Conservation (phyloP, 208 protist species). For the Leishmania tarentolae region DNA sequence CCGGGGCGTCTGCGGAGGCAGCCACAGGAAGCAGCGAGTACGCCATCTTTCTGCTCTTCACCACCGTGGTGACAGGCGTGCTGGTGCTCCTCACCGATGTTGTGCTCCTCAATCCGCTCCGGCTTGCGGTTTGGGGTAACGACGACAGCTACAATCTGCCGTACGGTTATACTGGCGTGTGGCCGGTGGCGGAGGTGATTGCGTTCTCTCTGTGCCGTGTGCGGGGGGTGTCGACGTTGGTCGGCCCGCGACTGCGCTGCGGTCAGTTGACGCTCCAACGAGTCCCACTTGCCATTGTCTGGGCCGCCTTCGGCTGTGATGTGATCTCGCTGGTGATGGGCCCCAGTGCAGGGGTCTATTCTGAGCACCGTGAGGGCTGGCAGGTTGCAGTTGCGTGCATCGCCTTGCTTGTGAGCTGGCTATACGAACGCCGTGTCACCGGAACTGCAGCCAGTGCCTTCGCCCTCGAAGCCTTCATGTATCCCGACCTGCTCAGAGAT, state of each 20-base stretch:
- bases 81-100: slow-evolving; percentile 30
- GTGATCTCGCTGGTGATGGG: background rate
- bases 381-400: slow-evolving; percentile 9
- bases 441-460: slow-evolving; percentile 11
- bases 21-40: slow-evolving; percentile 28
- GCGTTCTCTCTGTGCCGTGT: slow-evolving; percentile 27
- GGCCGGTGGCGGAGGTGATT: slow-evolving; percentile 38
- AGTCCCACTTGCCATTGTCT: slow-evolving; percentile 18
- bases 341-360: background rate
- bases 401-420: slow-evolving; percentile 29
- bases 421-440: slow-evolving; percentile 25
- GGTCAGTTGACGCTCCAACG: slow-evolving; percentile 22
- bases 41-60: slow-evolving; percentile 28
- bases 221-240: slow-evolving; percentile 5
- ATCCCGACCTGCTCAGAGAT: slow-evolving; percentile 16
- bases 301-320: slow-evolving; percentile 4
- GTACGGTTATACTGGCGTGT: slow-evolving; percentile 40
- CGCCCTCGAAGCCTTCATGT: slow-evolving; percentile 33
- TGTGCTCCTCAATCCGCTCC: background rate
- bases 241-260: background rate
- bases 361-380: background rate
- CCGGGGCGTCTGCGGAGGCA: slow-evolving; percentile 36
- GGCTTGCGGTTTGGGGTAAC: background rate
- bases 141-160: background rate
- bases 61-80: slow-evolving; percentile 22